phyloP scores from a whole-genome alignment of 2,329 filamentous ascomycete genomes.

The Aspergillus sp. region DNA sequence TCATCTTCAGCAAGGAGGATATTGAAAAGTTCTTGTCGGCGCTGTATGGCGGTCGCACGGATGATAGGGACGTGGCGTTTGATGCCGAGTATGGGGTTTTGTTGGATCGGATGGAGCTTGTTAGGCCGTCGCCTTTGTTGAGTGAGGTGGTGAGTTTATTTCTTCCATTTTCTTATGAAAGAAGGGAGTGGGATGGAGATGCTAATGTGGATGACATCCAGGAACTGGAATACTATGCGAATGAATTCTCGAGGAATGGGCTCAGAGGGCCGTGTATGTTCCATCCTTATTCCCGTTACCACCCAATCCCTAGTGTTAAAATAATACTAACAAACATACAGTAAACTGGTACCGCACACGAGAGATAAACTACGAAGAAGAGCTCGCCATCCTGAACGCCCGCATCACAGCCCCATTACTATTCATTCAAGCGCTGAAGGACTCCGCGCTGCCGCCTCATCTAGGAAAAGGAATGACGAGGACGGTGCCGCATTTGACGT shows the following conservation, averaged over 20 bases:
- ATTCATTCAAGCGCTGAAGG: slow-evolving; percentile 71
- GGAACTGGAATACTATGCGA: slow-evolving; percentile 75
- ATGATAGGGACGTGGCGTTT: slow-evolving; percentile 61
- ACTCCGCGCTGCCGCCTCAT: slow-evolving; percentile 70
- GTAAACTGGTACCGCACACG: slow-evolving; percentile 86
- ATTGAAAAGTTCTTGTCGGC: slow-evolving; percentile 71
- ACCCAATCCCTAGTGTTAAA: not conserved
- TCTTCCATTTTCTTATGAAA: not conserved
- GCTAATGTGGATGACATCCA: slow-evolving; percentile 21
- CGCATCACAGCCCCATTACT: slow-evolving; percentile 66
- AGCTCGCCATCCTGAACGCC: slow-evolving; percentile 47
- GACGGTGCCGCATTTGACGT: slow-evolving; percentile 65
- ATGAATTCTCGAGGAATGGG: slow-evolving; percentile 70
- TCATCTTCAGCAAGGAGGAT: slow-evolving; percentile 59
- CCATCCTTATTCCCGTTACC: not conserved
- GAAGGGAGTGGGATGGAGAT: not conserved
- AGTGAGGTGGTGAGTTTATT: slow-evolving; percentile 55
- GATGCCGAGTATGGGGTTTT: slow-evolving; percentile 62
- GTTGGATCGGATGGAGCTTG: slow-evolving; percentile 62
- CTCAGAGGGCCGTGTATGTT: slow-evolving; percentile 69
- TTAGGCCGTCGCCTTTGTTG: slow-evolving; percentile 63
- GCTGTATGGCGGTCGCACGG: slow-evolving; percentile 67
- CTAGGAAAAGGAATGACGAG: slow-evolving; percentile 73
- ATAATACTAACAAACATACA: slow-evolving; percentile 1
- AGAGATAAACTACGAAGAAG: slow-evolving; percentile 75